These are phyloP conservation scores for Ilex aquifolium DNA, from an alignment of 257 asterid species.

Conservation along the genomic window DNA sequence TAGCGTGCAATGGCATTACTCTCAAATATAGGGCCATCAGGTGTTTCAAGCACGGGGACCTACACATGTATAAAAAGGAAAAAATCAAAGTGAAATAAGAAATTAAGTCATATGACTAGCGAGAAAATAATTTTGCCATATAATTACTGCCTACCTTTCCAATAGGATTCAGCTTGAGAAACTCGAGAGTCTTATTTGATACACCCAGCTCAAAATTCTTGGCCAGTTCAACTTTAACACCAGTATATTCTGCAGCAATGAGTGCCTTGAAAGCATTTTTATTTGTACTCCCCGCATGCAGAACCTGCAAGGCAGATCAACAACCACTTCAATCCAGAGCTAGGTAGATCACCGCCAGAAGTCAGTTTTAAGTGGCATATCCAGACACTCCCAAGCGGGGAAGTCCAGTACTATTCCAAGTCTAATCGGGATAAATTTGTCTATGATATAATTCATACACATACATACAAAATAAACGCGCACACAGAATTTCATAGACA, in stretches of 20 bases:
- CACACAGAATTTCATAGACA: too few relatives aligned
- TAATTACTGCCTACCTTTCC: conserved; percentile 50
- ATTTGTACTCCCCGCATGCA: conserved; percentile 46
- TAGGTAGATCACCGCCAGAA: neutral
- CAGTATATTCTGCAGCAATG: conserved; percentile 56
- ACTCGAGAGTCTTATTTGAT: conserved; percentile 71
- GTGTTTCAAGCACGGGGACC: conserved; percentile 93
- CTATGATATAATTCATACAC: too few relatives aligned
- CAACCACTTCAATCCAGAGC: neutral
- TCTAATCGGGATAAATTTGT: too few relatives aligned
- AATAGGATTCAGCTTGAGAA: conserved; percentile 78
- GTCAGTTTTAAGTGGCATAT: too few relatives aligned
- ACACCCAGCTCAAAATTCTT: conserved; percentile 73
- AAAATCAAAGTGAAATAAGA: neutral
- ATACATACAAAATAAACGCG: too few relatives aligned
- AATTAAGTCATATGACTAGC: too few relatives aligned
- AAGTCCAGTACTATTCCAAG: neutral
- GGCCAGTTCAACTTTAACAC: conserved; percentile 46
- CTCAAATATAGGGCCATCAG: conserved; percentile 80
- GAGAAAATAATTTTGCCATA: neutral
- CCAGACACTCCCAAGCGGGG: neutral
- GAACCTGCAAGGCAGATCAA: conserved; percentile 32
- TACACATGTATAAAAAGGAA: conserved; percentile 9
- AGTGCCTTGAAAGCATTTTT: conserved; percentile 55
- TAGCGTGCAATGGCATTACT: conserved; percentile 97